A percentile compares a stretch with the other conserved stretches of the same genome.
phyloP scores from a whole-genome alignment of 2,329 filamentous ascomycete genomes.

The Xylaria hypoxylon region DNA sequence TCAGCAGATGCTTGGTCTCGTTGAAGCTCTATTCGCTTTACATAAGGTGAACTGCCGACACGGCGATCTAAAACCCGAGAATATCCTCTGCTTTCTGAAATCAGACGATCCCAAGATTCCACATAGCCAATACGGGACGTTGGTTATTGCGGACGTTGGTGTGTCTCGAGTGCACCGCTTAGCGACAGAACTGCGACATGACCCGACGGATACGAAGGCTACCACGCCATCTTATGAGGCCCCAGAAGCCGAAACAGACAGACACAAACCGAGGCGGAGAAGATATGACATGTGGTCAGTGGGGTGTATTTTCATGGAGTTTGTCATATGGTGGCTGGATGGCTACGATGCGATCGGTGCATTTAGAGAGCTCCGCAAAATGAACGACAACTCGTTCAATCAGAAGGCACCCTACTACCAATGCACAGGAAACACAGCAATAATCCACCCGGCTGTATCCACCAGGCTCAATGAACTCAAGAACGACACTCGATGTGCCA shows the following conservation, averaged over 20 bases:
- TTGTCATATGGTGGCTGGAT: slow-evolving; percentile 28
- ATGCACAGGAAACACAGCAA: neutral
- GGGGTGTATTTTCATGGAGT: slow-evolving; percentile 31
- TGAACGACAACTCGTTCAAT: neutral
- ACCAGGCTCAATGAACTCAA: neutral
- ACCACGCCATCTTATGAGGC: slow-evolving; percentile 29
- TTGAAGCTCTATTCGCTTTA: slow-evolving; percentile 19
- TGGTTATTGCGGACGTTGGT: slow-evolving; percentile 30
- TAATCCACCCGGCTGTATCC: slow-evolving; percentile 7
- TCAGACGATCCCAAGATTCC: neutral
- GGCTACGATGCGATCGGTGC: slow-evolving; percentile 11
- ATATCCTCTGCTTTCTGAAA: slow-evolving; percentile 22
- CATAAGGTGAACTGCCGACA: slow-evolving; percentile 19
- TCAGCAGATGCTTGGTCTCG: slow-evolving; percentile 27
- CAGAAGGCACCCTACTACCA: slow-evolving; percentile 17
- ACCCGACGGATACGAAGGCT: slow-evolving; percentile 14
- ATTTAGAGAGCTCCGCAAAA: slow-evolving; percentile 5
- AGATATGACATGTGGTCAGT: slow-evolving; percentile 35
- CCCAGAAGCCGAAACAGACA: slow-evolving; percentile 18
- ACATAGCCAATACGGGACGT: neutral
- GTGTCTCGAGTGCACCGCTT: slow-evolving; percentile 20
- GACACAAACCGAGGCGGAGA: neutral
- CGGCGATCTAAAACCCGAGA: slow-evolving; percentile 34
- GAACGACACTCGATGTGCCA: slow-evolving; percentile 13
- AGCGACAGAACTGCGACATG: slow-evolving; percentile 5